Base-by-base conservation (phyloP, 1,139 yeast species). In the Geotrichum citri-aurantii region DNA sequence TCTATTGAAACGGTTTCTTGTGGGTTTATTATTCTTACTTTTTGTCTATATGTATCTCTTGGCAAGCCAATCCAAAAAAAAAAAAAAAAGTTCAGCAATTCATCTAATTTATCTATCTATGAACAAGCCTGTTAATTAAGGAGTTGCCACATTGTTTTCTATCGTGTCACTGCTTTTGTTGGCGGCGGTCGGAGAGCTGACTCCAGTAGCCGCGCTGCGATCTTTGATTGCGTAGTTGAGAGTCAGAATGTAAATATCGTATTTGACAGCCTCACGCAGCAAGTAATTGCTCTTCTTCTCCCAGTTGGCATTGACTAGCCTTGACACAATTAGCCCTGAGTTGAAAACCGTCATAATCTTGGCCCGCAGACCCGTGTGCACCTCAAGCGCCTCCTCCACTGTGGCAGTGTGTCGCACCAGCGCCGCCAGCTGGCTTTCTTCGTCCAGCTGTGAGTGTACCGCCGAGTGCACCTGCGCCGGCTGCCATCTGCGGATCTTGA, bases 231-330 rank as follows among this genome's bases (percentile, higher is more conserved):
- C 73, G 44, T 64, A 52, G 50, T 63, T 62, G 53, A 73, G 61
- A 1, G 68, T 64, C 33, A 64, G 58, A 26, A 66, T 63, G 59
- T 73, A 73, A 10, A 66, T 62, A 17, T 65, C 66, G 60, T 71
- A 73, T 63, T 71, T 73, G 58, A 68, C 67, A 14, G 67, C 64
- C 62, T 73, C 75, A 33, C 64, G 63, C 53, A 68, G 62, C 56
- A 73, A 59, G 55, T 68, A 68, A 51, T 67, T 71, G 14, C 68
- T 66, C 52, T 68, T 65, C 50, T 64, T 63, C 51, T 71, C 73
- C 75, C 75, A 73, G 59, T 73, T 73, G 50, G 61, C 44, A 53
- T 65, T 65, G 1, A 72, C 75, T 11, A 70, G 65, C n/a, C 67
- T 57, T 8, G 65, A 61, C 24, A 69, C 69, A 24, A 50, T 17